Evolutionary conservation across 371 early-diverging fungal species (phyloP), one percentile per base, ranked within the genome.

Genomic region (Mucor mucedo): DNA sequence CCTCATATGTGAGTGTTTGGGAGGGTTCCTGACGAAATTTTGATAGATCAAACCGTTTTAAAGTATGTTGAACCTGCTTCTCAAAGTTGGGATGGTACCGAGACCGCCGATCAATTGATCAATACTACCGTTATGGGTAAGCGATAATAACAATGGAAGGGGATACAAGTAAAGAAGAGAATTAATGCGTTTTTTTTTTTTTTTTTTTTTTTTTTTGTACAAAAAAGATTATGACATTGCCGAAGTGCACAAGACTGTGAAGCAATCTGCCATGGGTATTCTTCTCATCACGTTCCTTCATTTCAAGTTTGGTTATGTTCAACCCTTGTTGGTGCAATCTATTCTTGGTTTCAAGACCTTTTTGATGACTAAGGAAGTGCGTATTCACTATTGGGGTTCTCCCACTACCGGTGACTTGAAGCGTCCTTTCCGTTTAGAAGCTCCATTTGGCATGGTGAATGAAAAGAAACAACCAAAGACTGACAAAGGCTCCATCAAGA

Each of bases 311-410:
- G 90, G 91, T 29, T 94, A 90, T 66, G 82, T 92, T 52, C 93
- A 94, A 62, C 96, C 96, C 3, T 77, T 95, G 32, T 74, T 93
- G 28, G 76, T 93, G 62, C 95, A 95, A 79, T 84, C 87, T 16
- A 76, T 93, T 62, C 71, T 95, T 30, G 91, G 90, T 4, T 61
- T 91, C 69, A 83, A 88, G 75, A 84, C 84, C 60, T 67, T 90
- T 47, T 72, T 82, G 55, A 77, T 80, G 65, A 85, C 80, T 67
- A 89, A 85, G 68, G 73, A 91, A 44, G 87, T 91, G 59, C 79
- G 84, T 72, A 79, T 95, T 70, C 84, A 93, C 66, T 78, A 91
- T 65, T 49, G 48, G 11, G 87, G 87, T 47, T 75, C 85, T 72
- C 75, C 84, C 13, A 84, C 93, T 38, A 81, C 75, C 16, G 94